Base-by-base conservation (phyloP, 1,284 basidiomycete species). In the Boletus subluridellus region DNA sequence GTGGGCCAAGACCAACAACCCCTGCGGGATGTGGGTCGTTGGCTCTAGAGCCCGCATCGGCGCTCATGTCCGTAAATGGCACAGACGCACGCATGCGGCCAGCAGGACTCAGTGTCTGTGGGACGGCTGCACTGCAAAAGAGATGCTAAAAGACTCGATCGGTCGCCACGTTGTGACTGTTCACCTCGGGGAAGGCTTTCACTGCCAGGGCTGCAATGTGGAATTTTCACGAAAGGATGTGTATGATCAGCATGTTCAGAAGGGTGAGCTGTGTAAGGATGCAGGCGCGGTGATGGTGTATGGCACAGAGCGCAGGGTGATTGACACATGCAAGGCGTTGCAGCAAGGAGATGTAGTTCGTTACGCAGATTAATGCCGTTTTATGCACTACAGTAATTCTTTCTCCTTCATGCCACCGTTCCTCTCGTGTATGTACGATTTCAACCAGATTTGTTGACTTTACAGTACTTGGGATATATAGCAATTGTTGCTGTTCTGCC, bases 21-120 rank as follows among this genome's bases (percentile, higher is more conserved):
- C 63, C 3, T 65, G 63, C 8, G 63, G 63, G 2, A 63, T 63
- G 54, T 67, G 65, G 63, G 50, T 65, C 8, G 7, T 57, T 8
- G 53, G 60, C 5, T 49, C 65, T 6, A 54, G 52, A 35, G 26
- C 46, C 28, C 17, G 15, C 3, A n/a, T 65, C 9, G 37, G 46
- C 1, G 32, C 44, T 42, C 63, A 65, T 34, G 21, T 63, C 15
- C 63, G 55, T 6, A 59, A 48, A 35, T 66, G 63, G 55, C 63
- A 65, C 12, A 5, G 9, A 2, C 10, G 9, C 12, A 35, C 11
- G 1, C 44, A 26, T 6, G 24, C 37, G 5, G 5, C 11, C 11
- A 39, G 10, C 12, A 47, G 0, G 24, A 21, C 21, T 4, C 21
- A 4, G 10, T 67, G 64, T 37, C 30, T 57, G 9, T 65, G 65